Evolutionary conservation across 805 yeast species (phyloP), one percentile per base, ranked within the genome.

Genomic region (Metschnikowia dekortorum): DNA sequence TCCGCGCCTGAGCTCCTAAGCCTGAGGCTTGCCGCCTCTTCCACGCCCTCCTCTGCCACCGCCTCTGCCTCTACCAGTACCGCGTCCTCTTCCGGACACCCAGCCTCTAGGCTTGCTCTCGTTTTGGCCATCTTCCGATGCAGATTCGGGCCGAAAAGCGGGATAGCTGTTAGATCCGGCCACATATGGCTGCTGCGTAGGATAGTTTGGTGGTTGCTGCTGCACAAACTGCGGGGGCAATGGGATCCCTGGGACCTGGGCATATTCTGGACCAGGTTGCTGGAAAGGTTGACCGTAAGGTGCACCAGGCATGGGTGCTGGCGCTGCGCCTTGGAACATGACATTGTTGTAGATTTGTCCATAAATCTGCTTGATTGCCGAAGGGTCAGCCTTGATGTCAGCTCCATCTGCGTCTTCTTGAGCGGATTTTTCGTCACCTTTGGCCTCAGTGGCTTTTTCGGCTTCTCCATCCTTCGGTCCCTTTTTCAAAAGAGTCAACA

Each of bases 311-410:
- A 50, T 34, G 49, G 49, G 10, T 48, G 52, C 9, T 16, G 56
- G 54, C 14, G 39, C 42, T n/a, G 49, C 49, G 11, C 76, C 76
- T 47, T 72, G 73, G 54, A 57, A 63, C 77, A 73, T 72, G 28
- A 73, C 76, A 46, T 69, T 66, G 46, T 69, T 68, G 58, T 72
- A 73, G 38, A 73, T 73, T 51, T 71, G 74, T 2, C 75, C 76
- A 50, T 73, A 73, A 43, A 73, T 65, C 51, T 68, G 74, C 55
- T 70, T 69, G 50, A 73, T 69, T 6, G 75, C 73, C 36, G 66
- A 56, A 7, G 69, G 40, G 32, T 61, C 60, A 31, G 62, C 58
- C 8, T 40, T 48, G 6, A 55, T 39, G 16, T 47, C 51, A 14
- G 53, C 57, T 31, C 56, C 63, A 8, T 55, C 63, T n/a, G 55